Conservation (phyloP, 805 yeast genomes). For the Candida saitoana region DNA sequence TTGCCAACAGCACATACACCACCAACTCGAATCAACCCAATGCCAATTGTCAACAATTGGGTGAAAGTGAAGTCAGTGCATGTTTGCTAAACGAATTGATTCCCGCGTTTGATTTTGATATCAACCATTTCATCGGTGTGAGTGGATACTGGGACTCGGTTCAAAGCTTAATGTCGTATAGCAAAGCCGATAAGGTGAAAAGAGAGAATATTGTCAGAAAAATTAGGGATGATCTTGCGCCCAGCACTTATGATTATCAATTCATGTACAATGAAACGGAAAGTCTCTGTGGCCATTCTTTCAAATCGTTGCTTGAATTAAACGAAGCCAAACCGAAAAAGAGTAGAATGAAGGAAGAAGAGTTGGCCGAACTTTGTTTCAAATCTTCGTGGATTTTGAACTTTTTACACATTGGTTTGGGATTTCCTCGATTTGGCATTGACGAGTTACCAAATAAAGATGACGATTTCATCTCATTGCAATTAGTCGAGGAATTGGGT, state of each 20-base stretch:
- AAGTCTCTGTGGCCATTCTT: slow-evolving; percentile 44
- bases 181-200: slow-evolving; percentile 3
- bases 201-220: slow-evolving; percentile 11
- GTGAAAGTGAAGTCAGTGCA: slow-evolving; percentile 32
- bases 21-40: slow-evolving; percentile 15
- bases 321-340: slow-evolving; percentile 23
- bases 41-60: slow-evolving; percentile 29
- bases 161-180: slow-evolving; percentile 38
- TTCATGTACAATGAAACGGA: slow-evolving; percentile 42
- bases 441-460: slow-evolving; percentile 24
- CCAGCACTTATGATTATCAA: slow-evolving; percentile 41
- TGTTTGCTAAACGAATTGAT: slow-evolving; percentile 51
- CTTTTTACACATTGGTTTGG: slow-evolving; percentile 56
- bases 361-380: slow-evolving; percentile 54
- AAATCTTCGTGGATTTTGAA: slow-evolving; percentile 56
- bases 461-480: slow-evolving; percentile 31
- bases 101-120: slow-evolving; percentile 55
- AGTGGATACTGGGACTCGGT: slow-evolving; percentile 67
- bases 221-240: slow-evolving; percentile 12
- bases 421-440: slow-evolving; percentile 51
- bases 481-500: slow-evolving; percentile 39
- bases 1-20: slow-evolving; percentile 30
- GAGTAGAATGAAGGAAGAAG: slow-evolving; percentile 37
- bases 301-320: slow-evolving; percentile 31
- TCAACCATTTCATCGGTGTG: slow-evolving; percentile 58